Evolutionary conservation across 352 stramenopile species (phyloP).

Genomic region (Pythium insidiosum): DNA sequence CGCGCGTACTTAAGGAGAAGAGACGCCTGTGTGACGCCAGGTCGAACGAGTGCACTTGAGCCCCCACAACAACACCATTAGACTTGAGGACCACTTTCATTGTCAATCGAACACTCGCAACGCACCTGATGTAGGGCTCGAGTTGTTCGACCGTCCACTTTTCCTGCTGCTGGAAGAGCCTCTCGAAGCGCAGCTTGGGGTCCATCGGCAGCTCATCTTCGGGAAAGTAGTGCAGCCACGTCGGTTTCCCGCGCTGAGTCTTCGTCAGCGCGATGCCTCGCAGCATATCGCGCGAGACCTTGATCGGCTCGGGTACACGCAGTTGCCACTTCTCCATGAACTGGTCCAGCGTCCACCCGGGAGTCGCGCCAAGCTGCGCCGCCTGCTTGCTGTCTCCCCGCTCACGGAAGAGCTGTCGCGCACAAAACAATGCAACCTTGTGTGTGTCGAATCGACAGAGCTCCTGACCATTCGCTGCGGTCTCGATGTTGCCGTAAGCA

Average conservation of each 20-base stretch:
- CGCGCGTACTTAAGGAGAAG: slow-evolving; percentile 77
- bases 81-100: too few species aligned
- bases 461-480: slow-evolving; percentile 11
- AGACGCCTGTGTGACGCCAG: slow-evolving; percentile 60
- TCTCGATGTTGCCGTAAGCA: slow-evolving; percentile 37
- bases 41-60: slow-evolving; percentile 51
- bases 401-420: slow-evolving; percentile 69
- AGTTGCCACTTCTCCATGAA: slow-evolving; percentile 84
- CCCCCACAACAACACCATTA: too few species aligned
- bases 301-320: slow-evolving; percentile 56
- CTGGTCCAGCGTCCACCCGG: slow-evolving; percentile 37
- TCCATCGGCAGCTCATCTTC: slow-evolving; percentile 59
- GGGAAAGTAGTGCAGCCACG: slow-evolving; percentile 53
- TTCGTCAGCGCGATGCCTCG: slow-evolving; percentile 52
- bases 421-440: slow-evolving; percentile 69
- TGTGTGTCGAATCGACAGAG: slow-evolving; percentile 37
- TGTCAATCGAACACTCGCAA: too few species aligned
- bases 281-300: slow-evolving; percentile 56
- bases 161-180: slow-evolving; percentile 70
- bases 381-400: slow-evolving; percentile 30
- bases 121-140: slow-evolving; percentile 76
- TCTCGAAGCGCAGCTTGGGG: slow-evolving; percentile 67
- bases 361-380: slow-evolving; percentile 7
- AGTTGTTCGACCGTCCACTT: slow-evolving; percentile 80
- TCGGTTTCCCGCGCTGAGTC: slow-evolving; percentile 25